Percentiles rank a stretch among this genome's conserved stretches.
Evolutionary conservation across 2,329 filamentous ascomycete genomes (phyloP).

Genomic region (Fusarium kyushuense): DNA sequence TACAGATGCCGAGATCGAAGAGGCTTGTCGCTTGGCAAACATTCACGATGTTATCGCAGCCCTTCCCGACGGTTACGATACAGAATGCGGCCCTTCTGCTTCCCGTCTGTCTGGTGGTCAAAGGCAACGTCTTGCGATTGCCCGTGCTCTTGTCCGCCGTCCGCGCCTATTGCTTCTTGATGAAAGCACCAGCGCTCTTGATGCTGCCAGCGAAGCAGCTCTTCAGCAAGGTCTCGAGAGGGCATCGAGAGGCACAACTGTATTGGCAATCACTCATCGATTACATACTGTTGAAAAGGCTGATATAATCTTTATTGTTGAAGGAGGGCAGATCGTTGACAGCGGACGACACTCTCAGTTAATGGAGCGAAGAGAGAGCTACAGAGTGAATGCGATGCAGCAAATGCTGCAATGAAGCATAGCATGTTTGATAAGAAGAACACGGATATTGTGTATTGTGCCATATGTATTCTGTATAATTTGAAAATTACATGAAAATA

Average conservation of each 20-base stretch:
- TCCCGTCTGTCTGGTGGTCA: constrained; percentile 82
- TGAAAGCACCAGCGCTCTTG: constrained; percentile 83
- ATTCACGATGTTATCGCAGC: constrained; percentile 76
- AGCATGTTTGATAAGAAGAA: background rate
- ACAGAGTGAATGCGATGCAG: constrained; percentile 64
- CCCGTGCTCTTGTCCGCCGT: constrained; percentile 77
- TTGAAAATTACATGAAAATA: background rate
- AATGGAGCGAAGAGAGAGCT: constrained; percentile 63
- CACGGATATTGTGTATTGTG: background rate
- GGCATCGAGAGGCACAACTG: constrained; percentile 64
- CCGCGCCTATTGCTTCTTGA: constrained; percentile 82
- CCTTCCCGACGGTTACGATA: constrained; percentile 75
- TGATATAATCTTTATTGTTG: constrained; percentile 67
- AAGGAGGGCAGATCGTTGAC: constrained; percentile 65
- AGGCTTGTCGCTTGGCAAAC: constrained; percentile 74
- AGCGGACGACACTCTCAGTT: constrained; percentile 65
- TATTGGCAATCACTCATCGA: constrained; percentile 69
- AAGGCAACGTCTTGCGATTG: constrained; percentile 81
- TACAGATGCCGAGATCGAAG: constrained; percentile 70
- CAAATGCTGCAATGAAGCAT: constrained; percentile 57
- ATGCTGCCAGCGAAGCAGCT: constrained; percentile 74
- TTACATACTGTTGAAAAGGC: constrained; percentile 67
- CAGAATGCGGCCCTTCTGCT: constrained; percentile 76
- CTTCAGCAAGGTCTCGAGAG: constrained; percentile 75
- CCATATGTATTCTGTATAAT: background rate